These are phyloP conservation scores for Paraconiothyrium brasiliense DNA, from an alignment of 2,329 filamentous ascomycete species.

Conservation along the genomic window DNA sequence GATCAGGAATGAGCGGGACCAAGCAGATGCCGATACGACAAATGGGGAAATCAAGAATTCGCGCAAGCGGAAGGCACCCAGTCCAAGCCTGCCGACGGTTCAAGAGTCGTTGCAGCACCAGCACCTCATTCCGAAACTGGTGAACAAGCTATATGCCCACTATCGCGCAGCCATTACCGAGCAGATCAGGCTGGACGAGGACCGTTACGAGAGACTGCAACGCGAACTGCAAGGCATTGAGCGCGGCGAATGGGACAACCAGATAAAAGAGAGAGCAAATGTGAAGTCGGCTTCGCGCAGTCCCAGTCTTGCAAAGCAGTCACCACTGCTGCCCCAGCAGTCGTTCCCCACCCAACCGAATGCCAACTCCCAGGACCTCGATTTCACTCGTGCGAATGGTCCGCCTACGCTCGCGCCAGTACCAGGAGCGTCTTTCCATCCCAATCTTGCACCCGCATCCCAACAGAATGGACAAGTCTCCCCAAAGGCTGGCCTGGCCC, in stretches of 20 bases:
- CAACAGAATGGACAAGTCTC: slow-evolving; percentile 26
- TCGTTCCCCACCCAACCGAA: slow-evolving; percentile 21
- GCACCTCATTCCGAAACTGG: slow-evolving; percentile 74
- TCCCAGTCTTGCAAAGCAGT: slow-evolving; percentile 36
- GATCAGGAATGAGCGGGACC: slow-evolving; percentile 63
- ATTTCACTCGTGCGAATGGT: slow-evolving; percentile 20
- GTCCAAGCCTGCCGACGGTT: slow-evolving; percentile 70
- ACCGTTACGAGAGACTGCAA: slow-evolving; percentile 69
- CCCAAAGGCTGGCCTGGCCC: slow-evolving; percentile 35
- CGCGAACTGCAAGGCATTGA: slow-evolving; percentile 76
- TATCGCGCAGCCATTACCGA: slow-evolving; percentile 76
- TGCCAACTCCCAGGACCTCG: slow-evolving; percentile 20
- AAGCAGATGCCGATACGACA: slow-evolving; percentile 54
- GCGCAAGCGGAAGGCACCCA: slow-evolving; percentile 77
- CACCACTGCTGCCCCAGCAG: slow-evolving; percentile 35
- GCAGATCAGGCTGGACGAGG: slow-evolving; percentile 79
- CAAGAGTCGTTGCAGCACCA: slow-evolving; percentile 72
- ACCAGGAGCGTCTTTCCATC: slow-evolving; percentile 18
- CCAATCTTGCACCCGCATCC: slow-evolving; percentile 16
- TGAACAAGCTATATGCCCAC: slow-evolving; percentile 76
- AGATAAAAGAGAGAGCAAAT: slow-evolving; percentile 39
- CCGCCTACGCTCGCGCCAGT: slow-evolving; percentile 21
- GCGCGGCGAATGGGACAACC: slow-evolving; percentile 64
- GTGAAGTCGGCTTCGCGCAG: slow-evolving; percentile 33
- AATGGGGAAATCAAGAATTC: slow-evolving; percentile 55